Evolutionary conservation across 2,329 filamentous ascomycete species (phyloP), one percentile per base, ranked within the genome.

Genomic region (Botrytis hyacinthi): DNA sequence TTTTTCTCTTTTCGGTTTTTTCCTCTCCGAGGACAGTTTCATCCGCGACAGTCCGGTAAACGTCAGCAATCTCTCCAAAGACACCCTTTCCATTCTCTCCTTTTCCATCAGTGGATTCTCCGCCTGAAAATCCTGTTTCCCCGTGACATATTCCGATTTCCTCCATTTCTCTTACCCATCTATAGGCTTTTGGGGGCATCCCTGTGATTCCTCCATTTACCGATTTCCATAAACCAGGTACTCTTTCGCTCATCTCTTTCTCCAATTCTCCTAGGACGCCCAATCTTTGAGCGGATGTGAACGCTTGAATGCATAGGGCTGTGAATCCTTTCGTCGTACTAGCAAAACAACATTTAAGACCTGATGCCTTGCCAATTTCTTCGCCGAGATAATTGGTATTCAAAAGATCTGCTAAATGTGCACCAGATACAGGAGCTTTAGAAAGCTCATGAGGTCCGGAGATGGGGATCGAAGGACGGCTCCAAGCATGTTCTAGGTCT

Each of bases 161-260:
- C 77, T 90, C 86, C 92, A 95, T 94, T 84, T 94, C 92, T 48
- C 86, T 84, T 0, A 93, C 90, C 92, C 92, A 95, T 18, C 92
- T 85, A 80, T 94, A 94, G 29, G 92, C 92, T 82, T 94, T 95
- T 12, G 89, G 88, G 37, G 91, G 86, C 87, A 94, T 74, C 88
- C 86, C 83, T 6, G 87, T 83, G 14, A 93, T 83, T 3, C 86
- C 83, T 46, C 80, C 83, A 77, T 88, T 85, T 0, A 85, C 88
- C 68, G 82, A 79, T 40, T 82, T 80, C 22, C 85, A 84, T 51
- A 84, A 82, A 3, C 78, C 80, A 0, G 91, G 89, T 67, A 84
- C 83, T 73, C 86, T 83, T 16, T 82, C 81, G 20, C 83, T 81
- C 71, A 94, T 81, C 76, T 92, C 88, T 16, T 81, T 80, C 74